Evolutionary conservation across 2,329 filamentous ascomycete species (phyloP), one percentile per base, ranked within the genome.

Genomic region (Trichothecium roseum): DNA sequence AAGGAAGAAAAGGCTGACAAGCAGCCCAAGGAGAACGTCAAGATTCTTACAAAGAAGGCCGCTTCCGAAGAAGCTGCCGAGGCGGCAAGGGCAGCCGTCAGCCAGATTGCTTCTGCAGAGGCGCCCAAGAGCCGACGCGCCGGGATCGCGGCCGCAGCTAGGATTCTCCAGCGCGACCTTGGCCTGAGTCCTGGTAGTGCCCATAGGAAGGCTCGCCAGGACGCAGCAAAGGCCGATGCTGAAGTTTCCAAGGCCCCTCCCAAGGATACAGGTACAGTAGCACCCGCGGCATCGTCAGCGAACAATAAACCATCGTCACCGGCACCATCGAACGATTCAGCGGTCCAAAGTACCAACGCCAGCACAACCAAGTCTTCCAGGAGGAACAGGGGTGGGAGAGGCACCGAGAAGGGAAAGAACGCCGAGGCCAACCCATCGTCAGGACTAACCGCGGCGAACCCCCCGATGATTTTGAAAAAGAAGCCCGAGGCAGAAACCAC

Each of bases 111-210:
- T 24, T 28, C 40, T 9, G 30, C 39, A 7, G 60, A 64, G 4
- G 54, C 51, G 2, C 61, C 67, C 3, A 79, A 75, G 55, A 74
- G 66, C 38, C 70, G 73, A 18, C 64, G 72, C 29, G 69, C 69
- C 5, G 72, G 68, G n/a, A 78, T 80, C 35, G 66, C 74, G 20
- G 72, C 74, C 8, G 76, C 78, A 9, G 76, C 77, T 9, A 68
- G 75, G 13, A 74, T 82, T 36, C 48, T 83, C 14, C 76, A 81
- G 51, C 70, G 78, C 24, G 78, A 83, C 42, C 63, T 81, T 14
- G 77, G 77, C 15, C 64, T 82, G 1, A 78, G 72, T 39, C 72
- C 74, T 9, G 74, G 74, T 27, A 74, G 71, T 45, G 72, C 76
- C 12, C 72, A 78, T 51, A 64, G 77, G 39, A 69, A 71, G 49